Evolutionary conservation across 768 basidiomycete species (phyloP), one percentile per base, ranked within the genome.

Genomic region (Boletus sp.): DNA sequence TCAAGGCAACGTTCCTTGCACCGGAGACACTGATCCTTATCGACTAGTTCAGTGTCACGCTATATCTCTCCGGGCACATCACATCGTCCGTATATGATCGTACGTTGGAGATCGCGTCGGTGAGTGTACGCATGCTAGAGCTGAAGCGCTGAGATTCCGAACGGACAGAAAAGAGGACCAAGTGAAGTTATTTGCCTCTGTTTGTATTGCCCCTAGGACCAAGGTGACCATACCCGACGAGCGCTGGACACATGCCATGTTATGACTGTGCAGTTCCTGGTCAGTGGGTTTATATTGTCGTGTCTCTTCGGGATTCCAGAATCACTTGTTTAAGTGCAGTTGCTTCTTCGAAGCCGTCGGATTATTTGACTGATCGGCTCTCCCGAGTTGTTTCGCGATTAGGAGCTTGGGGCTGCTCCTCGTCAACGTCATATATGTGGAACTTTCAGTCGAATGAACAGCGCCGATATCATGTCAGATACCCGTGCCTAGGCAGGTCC

Each of bases 141-240:
- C 33, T 2, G 5, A 10, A n/a, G n/a, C n/a, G 14, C 0, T 38
- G 34, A 7, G 34, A 34, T 15, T 15, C 7, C 34, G 15, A 35
- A 32, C 30, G 10, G 10, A n/a, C n/a, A n/a, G n/a, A n/a, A n/a
- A n/a, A n/a, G n/a, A n/a, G n/a, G n/a, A 32, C 30, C 10, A 30
- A 30, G 32, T 32, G 11, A 32, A 32, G 13, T 40, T 65, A 2
- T 66, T 66, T 64, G 15, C 33, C 21, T 41, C 3, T 58, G 4
- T 64, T 61, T 56, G 29, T 21, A 15, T 49, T 35, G 47, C 48
- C 39, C 44, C 56, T 53, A 41, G 30, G 14, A 19, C 55, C 32
- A 10, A 65, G 48, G 21, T 4, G 27, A 7, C 54, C 51, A 62
- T 45, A 62, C 43, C 15, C 4, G 62, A 43, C 17, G 25, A 44